Base-by-base conservation (phyloP, 1,139 yeast genomes). In the Wickerhamomyces sp. region DNA sequence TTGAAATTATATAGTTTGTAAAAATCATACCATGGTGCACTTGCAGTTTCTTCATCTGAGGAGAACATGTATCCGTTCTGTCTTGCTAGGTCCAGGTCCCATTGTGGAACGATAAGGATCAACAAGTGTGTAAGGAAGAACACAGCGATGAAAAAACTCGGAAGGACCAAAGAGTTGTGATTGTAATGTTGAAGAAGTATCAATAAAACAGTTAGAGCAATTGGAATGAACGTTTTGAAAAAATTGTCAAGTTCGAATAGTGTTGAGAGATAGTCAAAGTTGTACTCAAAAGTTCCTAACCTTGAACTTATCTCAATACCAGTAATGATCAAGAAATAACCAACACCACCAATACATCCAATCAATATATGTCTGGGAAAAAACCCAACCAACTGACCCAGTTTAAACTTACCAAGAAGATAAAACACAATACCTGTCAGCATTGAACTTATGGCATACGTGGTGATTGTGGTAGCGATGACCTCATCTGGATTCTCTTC, bases 341-440 rank as follows among this genome's bases (percentile, higher is more conserved):
- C 98, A 32, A 91, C 98, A 51, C 98, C 98, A 30, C 98, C 98
- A 51, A 91, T 89, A 58, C 97, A 91, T 1, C 98, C 98, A 19
- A 91, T 94, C 28, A 91, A 69, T 39, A 91, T 91, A 56, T 91
- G 98, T 45, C 97, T 70, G 1, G 98, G 98, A 66, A 91, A 91
- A 57, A 88, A 91, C 0, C 96, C 96, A 12, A 91, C 96, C 24
- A 91, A 63, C 13, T 85, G 73, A 4, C 98, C 98, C 28, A 91
- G 64, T 41, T 69, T 73, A 51, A 85, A 75, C 49, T 79, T 82
- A 7, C 98, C 98, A 30, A 91, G 66, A 3, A 70, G 33, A 48
- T 74, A 78, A 53, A 91, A 91, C 0, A 85, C 86, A 6, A 80
- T 38, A 8, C 98, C 98, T 0, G 98, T 91, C 12, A 91, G 72